These are phyloP conservation scores for Macrolepiota fuliginosa DNA, from an alignment of 768 basidiomycete species.

Conservation along the genomic window DNA sequence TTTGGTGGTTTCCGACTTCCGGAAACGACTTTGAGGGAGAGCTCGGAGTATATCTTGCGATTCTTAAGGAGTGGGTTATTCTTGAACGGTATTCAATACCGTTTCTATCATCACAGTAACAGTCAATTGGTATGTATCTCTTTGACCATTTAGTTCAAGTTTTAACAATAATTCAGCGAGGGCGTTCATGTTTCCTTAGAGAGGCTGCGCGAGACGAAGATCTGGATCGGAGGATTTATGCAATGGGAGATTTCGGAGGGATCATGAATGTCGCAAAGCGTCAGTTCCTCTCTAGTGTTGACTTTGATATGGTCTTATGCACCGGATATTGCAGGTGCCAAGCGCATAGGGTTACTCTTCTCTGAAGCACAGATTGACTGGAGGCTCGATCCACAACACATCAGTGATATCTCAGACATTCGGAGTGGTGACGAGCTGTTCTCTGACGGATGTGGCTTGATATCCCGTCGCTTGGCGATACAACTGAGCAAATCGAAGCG, in stretches of 20 bases:
- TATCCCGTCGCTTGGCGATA: conserved; percentile 48
- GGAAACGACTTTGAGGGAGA: conserved; percentile 44
- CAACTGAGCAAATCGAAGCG: conserved; percentile 52
- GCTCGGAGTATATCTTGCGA: conserved; percentile 53
- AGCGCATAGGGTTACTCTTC: conserved; percentile 66
- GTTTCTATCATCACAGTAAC: conserved; percentile 72
- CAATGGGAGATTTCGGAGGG: conserved; percentile 52
- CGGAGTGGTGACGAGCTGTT: conserved; percentile 54
- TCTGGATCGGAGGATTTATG: conserved; percentile 56
- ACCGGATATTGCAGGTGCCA: conserved; percentile 44
- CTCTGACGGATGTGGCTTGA: conserved; percentile 70
- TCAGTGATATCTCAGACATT: conserved; percentile 59
- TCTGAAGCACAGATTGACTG: conserved; percentile 63
- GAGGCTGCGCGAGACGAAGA: conserved; percentile 52
- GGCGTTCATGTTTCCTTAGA: conserved; percentile 62
- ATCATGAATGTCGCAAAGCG: conserved; percentile 69
- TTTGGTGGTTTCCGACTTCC: conserved; percentile 49
- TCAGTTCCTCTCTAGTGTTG: conserved; percentile 17
- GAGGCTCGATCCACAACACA: conserved; percentile 44
- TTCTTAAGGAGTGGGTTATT: conserved; percentile 54
- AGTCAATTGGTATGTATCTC: conserved; percentile 52
- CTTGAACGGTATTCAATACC: conserved; percentile 58
- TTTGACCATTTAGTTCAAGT: neutral
- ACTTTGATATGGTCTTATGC: neutral
- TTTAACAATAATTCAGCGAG: conserved; percentile 35